Base-by-base conservation (phyloP, 1,284 basidiomycete genomes). In the Malassezia cuniculi region DNA sequence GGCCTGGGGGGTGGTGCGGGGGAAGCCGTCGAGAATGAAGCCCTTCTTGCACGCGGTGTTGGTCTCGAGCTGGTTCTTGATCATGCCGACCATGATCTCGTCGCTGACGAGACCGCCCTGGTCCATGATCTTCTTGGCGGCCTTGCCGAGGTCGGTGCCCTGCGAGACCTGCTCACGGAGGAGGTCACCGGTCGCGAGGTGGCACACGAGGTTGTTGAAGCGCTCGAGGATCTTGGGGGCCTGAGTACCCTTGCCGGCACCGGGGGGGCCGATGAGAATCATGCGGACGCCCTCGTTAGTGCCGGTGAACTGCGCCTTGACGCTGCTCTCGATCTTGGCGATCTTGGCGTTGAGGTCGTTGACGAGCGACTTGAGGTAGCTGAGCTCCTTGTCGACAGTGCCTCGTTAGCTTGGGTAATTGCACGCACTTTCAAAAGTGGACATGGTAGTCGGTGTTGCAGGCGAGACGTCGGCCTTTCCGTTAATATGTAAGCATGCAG, bases 51-150 rank as follows among this genome's bases (percentile, higher is more conserved):
- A 97, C 18, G 74, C 73, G 69, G 79, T 76, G 77, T 97, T 97
- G 70, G 79, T 82, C 69, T 89, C 82, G 34, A 97, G 74, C 74
- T 97, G 87, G 64, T 86, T 78, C 73, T 85, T 82, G 73, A 97
- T 95, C 80, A 97, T 97, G 49, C 78, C 78, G 38, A 97, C 85
- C 79, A 97, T 83, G 68, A 97, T 93, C 51, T 95, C 89, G 69
- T 97, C 90, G 36, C 78, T 76, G 42, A 97, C 87, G 37, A 97
- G 78, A 18, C 82, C 86, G 34, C 90, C 89, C 28, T 43, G 34
- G 69, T 95, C 89, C 85, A 97, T 95, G 69, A 95, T 82, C 71
- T 89, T 87, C 77, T 97, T 95, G 24, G 90, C 90, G 62, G 84
- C 77, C 41, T 82, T 73, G 49, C 90, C 90, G 34, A 97, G 77